A percentile compares a stretch with the other conserved stretches of the same genome.
Conservation (phyloP, 495 filamentous ascomycete genomes). For the Bryoglossum gracile region DNA sequence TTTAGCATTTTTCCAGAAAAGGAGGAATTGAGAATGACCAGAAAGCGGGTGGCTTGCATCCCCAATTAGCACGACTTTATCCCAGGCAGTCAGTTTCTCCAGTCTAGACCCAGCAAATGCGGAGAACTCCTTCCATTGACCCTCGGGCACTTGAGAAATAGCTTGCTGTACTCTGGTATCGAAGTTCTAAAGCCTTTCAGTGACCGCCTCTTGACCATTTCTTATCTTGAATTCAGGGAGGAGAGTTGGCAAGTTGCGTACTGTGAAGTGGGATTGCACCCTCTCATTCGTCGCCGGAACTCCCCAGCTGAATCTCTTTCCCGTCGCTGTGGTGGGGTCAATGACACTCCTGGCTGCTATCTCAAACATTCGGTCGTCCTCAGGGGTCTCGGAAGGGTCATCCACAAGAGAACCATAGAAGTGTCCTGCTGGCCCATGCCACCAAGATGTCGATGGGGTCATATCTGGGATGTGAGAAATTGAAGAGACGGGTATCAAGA, state of each 20-base stretch:
- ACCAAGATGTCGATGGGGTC: constrained; percentile 37
- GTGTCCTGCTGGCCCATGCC: constrained; percentile 37
- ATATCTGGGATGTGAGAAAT: constrained; percentile 32
- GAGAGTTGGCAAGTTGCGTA: too few species aligned
- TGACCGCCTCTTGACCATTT: too few species aligned
- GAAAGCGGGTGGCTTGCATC: constrained; percentile 43
- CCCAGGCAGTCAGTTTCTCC: constrained; percentile 33
- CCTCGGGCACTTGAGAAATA: constrained; percentile 30
- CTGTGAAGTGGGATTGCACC: constrained; percentile 33
- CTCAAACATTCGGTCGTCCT: constrained; percentile 33
- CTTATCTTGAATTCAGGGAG: too few species aligned
- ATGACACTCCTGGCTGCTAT: constrained; percentile 28
- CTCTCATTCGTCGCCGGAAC: constrained; percentile 37
- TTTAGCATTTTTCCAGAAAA: background rate
- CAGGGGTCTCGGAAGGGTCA: constrained; percentile 19
- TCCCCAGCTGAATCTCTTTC: constrained; percentile 39
- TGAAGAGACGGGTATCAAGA: constrained; percentile 29
- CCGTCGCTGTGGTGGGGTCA: constrained; percentile 24
- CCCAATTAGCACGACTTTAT: constrained; percentile 40
- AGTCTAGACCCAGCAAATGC: constrained; percentile 37
- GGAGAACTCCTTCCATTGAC: constrained; percentile 38
- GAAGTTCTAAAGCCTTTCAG: too few species aligned
- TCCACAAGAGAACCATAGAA: constrained; percentile 34
- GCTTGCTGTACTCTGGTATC: constrained; percentile 31
- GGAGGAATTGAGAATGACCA: constrained; percentile 29